Evolutionary conservation across 2,329 filamentous ascomycete genomes (phyloP).

Genomic region (Verticillium dahliae): DNA sequence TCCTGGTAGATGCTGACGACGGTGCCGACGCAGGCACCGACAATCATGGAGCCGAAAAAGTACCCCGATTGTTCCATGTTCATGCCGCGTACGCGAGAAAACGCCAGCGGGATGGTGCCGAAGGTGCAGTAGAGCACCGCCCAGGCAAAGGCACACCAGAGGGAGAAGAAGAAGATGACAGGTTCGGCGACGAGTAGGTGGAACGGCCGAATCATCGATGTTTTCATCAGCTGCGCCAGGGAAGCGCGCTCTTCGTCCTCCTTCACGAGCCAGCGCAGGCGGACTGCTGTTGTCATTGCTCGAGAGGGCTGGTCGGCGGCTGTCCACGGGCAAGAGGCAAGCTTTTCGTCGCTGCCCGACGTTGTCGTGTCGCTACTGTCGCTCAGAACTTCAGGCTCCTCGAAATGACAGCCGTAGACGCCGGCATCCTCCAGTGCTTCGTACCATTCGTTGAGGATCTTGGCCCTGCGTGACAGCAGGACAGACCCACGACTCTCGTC

Average conservation of each 20-base stretch:
- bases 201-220: slow-evolving; percentile 74
- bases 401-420: slow-evolving; percentile 38
- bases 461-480: slow-evolving; percentile 69
- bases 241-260: slow-evolving; percentile 70
- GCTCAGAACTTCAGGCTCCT: slow-evolving; percentile 7
- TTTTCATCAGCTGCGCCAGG: slow-evolving; percentile 61
- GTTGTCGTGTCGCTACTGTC: slow-evolving; percentile 1
- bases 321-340: not conserved
- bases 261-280: slow-evolving; percentile 74
- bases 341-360: slow-evolving; percentile 5
- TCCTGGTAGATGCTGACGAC: slow-evolving; percentile 68
- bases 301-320: not conserved
- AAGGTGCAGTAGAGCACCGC: slow-evolving; percentile 83
- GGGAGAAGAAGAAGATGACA: slow-evolving; percentile 77
- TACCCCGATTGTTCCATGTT: slow-evolving; percentile 58
- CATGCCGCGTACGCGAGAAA: slow-evolving; percentile 62
- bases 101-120: slow-evolving; percentile 72
- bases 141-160: slow-evolving; percentile 90
- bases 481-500: slow-evolving; percentile 79
- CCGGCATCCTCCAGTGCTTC: slow-evolving; percentile 63
- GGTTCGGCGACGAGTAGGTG: slow-evolving; percentile 69
- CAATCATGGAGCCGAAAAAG: slow-evolving; percentile 55
- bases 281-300: slow-evolving; percentile 27
- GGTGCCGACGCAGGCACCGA: slow-evolving; percentile 61
- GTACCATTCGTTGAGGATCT: slow-evolving; percentile 71